Conservation (phyloP, 768 basidiomycete genomes). For the Aureoboletus auriporus region DNA sequence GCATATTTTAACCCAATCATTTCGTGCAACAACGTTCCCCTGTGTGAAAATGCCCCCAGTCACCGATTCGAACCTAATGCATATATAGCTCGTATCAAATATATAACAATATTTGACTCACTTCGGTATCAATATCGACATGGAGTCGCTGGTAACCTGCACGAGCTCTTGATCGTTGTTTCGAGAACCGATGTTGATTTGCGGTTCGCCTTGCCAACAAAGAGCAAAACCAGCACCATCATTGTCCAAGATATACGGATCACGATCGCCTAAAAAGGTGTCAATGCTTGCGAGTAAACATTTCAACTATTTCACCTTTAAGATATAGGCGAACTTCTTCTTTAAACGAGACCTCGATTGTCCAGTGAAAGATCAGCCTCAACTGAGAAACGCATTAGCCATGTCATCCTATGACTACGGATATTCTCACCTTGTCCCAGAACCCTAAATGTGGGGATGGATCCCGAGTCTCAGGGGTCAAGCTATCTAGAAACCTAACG, state of each 20-base stretch:
- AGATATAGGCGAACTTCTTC: constrained; percentile 75
- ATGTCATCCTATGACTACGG: background rate
- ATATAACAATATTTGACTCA: constrained; percentile 36
- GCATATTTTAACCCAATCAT: constrained; percentile 62
- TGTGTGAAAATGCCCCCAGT: constrained; percentile 14
- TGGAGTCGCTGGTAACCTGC: constrained; percentile 76
- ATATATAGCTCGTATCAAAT: constrained; percentile 1
- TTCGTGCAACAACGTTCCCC: constrained; percentile 18
- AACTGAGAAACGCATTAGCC: constrained; percentile 39
- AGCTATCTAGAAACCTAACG: constrained; percentile 74
- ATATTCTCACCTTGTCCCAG: constrained; percentile 80
- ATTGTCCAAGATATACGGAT: constrained; percentile 69
- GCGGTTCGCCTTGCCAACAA: constrained; percentile 75
- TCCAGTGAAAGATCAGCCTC: constrained; percentile 84
- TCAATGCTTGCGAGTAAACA: constrained; percentile 8
- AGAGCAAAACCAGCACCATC: constrained; percentile 85
- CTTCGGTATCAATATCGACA: constrained; percentile 85
- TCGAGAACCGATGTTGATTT: constrained; percentile 61
- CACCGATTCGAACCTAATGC: constrained; percentile 19
- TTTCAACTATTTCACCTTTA: constrained; percentile 56
- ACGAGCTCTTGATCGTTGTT: constrained; percentile 76
- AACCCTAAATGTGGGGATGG: constrained; percentile 82
- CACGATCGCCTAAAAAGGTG: constrained; percentile 58
- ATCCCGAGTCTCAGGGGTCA: constrained; percentile 76
- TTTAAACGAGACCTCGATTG: constrained; percentile 57